phyloP scores from a whole-genome alignment of 2,329 filamentous ascomycete genomes.

The Thielaviopsis euricoi region DNA sequence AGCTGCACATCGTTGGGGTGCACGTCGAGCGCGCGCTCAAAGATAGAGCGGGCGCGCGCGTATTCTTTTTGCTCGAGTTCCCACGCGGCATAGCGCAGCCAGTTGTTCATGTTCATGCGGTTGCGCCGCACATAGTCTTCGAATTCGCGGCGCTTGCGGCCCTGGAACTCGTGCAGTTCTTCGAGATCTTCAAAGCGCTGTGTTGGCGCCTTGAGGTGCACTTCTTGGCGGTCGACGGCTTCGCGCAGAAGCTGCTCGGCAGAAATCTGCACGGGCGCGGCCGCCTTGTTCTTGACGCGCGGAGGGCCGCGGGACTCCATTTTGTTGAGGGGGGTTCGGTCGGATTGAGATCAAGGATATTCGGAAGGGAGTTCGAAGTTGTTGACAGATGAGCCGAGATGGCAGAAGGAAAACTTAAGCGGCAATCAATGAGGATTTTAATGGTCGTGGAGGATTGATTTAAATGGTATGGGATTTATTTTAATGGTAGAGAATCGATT shows the following conservation, averaged over 20 bases:
- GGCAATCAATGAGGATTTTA: background rate
- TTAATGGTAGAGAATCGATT: background rate
- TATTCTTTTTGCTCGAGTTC: constrained; percentile 98
- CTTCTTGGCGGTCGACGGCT: constrained; percentile 91
- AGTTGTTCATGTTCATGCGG: constrained; percentile 92
- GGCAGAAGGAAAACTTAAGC: background rate
- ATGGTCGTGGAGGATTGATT: background rate
- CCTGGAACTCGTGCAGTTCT: constrained; percentile 94
- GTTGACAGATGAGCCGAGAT: background rate
- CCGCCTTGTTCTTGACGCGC: constrained; percentile 95
- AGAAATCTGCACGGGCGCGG: constrained; percentile 80
- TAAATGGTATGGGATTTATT: background rate
- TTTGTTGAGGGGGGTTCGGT: constrained; percentile 16
- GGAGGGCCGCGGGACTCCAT: constrained; percentile 93
- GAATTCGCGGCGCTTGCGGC: constrained; percentile 87
- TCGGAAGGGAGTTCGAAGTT: background rate
- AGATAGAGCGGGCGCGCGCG: constrained; percentile 76
- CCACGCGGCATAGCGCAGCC: constrained; percentile 95
- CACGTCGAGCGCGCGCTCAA: constrained; percentile 86
- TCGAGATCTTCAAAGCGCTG: constrained; percentile 93
- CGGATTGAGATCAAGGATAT: background rate
- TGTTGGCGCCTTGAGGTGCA: constrained; percentile 71
- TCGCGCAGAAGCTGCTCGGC: constrained; percentile 95
- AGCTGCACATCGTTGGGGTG: constrained; percentile 72
- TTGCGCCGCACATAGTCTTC: constrained; percentile 96